Evolutionary conservation across 2,329 filamentous ascomycete species (phyloP), one percentile per base, ranked within the genome.

Genomic region (Didymella segeticola): DNA sequence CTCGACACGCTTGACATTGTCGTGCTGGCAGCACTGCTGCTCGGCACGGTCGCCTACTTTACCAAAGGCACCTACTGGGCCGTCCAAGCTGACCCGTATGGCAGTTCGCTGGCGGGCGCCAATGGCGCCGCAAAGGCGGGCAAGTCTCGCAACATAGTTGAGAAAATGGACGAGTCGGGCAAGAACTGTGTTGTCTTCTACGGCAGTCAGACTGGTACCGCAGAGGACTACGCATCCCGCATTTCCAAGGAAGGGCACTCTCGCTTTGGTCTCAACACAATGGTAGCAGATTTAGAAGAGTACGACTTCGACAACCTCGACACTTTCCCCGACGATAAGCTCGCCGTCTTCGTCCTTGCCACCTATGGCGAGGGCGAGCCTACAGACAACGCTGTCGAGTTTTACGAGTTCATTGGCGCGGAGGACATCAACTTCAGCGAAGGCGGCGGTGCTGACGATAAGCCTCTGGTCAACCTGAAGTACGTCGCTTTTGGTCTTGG

Each of bases 161-260:
- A 98, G 82, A 96, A 96, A 80, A 89, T 99, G 87, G 90, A 97
- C 19, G 92, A 98, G 80, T 88, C 86, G 10, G 89, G 88, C 76
- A 99, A 98, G 82, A 98, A 99, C 80, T 97, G 93, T 76, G 89
- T 99, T 62, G 89, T 99, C 69, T 97, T 99, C 82, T 99, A 97
- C 75, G 95, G 95, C 64, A 99, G 95, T 26, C 95, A 99, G 80
- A 99, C 95, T 17, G 95, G 95, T 69, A 99, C 95, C 33, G 95
- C 95, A 43, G 96, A 99, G 79, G 95, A 99, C 77, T 99, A 99
- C 73, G 96, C 95, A 62, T 96, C 93, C 11, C 86, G 96, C 67
- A 81, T 99, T 66, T 92, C 95, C 63, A 99, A 99, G 83, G 95
- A 99, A 78, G 95, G 95, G 70, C 93, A 93, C 76, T 96, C 93